Base-by-base conservation (phyloP, 257 asterid genomes). In the Ballota nigra region DNA sequence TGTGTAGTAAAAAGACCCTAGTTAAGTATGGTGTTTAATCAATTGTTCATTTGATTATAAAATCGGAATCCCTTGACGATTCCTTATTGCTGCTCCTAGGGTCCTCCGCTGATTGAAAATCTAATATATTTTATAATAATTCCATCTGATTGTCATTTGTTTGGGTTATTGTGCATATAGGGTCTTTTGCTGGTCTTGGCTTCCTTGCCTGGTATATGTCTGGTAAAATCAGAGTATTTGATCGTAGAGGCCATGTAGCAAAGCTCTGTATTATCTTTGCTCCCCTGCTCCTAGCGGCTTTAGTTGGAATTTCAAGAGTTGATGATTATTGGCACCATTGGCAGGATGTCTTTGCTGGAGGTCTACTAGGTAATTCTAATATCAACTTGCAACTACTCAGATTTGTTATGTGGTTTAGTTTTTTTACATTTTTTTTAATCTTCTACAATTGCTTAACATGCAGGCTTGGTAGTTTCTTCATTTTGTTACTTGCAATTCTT, bases 301-400 rank as follows among this genome's bases (percentile, higher is more conserved):
- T 91, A 80, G 89, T 91, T 70, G 97, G 88, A 74, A 79, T 91
- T 71, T 91, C 97, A n/a, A 82, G 97, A 74, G 92, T 91, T 57
- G 94, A 88, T 78, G 96, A 91, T 52, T 91, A 91, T 68, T 86
- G 93, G 97, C 97, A 91, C 80, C 96, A 88, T 56, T 88, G 96
- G 96, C 88, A 88, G 77, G 97, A 88, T 77, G 87, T 90, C 68
- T 88, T 85, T 68, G 86, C 90, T 59, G 94, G 97, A 70, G 91
- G 88, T 61, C 78, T 84, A 73, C 53, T 85, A 80, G 94, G 96
- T 89, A 75, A 66, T 75, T 76, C 69, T 29, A 36, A 52, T 65
- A 13, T 52, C 57, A 61, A 56, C 73, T 36, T 63, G 49, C 0
- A 13, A 26, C 77, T 61, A 41, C 68, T 20, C 36, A 18, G 49